Conservation (phyloP, 2,329 filamentous ascomycete genomes). For the Hymenoscyphus repandus region DNA sequence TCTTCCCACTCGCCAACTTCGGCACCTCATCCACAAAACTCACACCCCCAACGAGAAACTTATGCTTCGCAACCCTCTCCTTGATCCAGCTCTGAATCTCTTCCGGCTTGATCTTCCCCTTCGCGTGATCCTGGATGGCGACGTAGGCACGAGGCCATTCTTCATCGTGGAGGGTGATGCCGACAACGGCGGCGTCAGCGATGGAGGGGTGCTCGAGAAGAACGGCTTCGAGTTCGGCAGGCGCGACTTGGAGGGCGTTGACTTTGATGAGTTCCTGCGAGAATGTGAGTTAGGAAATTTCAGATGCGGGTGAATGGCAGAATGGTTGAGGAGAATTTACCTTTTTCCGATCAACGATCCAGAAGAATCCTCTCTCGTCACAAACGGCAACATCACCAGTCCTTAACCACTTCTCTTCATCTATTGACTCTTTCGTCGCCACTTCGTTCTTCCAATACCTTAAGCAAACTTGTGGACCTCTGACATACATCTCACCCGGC, state of each 20-base stretch:
- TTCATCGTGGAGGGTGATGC: slow-evolving; percentile 38
- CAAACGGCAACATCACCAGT: slow-evolving; percentile 52
- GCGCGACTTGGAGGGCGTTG: slow-evolving; percentile 55
- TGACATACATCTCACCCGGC: slow-evolving; percentile 40
- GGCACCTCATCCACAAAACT: slow-evolving; percentile 44
- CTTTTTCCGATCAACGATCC: slow-evolving; percentile 53
- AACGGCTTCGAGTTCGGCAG: slow-evolving; percentile 50
- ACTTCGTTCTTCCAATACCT: slow-evolving; percentile 38
- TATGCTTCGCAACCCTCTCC: slow-evolving; percentile 41
- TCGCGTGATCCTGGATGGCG: slow-evolving; percentile 35
- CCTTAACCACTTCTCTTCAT: slow-evolving; percentile 42
- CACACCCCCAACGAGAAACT: slow-evolving; percentile 42
- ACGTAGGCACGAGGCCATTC: slow-evolving; percentile 42
- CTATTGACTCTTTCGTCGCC: slow-evolving; percentile 34
- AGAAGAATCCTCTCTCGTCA: slow-evolving; percentile 50
- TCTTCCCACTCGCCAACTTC: slow-evolving; percentile 45
- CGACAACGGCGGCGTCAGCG: slow-evolving; percentile 50
- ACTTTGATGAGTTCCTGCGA: slow-evolving; percentile 52
- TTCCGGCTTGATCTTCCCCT: slow-evolving; percentile 34
- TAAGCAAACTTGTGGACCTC: slow-evolving; percentile 39
- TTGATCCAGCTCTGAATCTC: slow-evolving; percentile 39
- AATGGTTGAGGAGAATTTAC: slow-evolving; percentile 19
- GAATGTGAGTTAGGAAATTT: slow-evolving; percentile 9
- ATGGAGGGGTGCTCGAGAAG: slow-evolving; percentile 47
- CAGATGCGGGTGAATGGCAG: background rate